Evolutionary conservation across 2,329 filamentous ascomycete genomes (phyloP).

Genomic region (Daldinia eschscholtzii): DNA sequence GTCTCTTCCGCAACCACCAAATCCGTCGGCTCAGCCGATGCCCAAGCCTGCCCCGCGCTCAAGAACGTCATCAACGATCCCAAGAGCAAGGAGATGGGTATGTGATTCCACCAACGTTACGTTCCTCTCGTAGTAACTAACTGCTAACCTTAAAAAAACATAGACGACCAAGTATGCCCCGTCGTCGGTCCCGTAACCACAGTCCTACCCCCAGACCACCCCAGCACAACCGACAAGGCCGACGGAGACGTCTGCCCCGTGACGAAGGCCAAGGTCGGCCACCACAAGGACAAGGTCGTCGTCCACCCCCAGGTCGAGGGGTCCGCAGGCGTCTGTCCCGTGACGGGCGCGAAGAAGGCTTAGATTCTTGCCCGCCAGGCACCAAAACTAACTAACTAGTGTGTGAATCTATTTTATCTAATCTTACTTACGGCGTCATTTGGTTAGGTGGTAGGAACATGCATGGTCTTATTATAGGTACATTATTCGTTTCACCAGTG

Average conservation of each 20-base stretch:
- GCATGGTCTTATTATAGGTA: background rate
- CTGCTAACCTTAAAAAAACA: conserved; percentile 13
- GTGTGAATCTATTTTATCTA: background rate
- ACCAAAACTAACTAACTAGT: background rate
- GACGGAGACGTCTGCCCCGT: conserved; percentile 56
- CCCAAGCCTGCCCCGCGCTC: conserved; percentile 56
- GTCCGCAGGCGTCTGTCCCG: conserved; percentile 55
- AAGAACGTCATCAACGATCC: conserved; percentile 53
- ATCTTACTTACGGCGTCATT: conserved; percentile 3
- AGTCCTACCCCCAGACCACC: conserved; percentile 58
- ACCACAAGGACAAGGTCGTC: conserved; percentile 58
- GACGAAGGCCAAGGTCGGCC: conserved; percentile 58
- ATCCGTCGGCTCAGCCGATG: conserved; percentile 51
- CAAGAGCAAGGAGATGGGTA: conserved; percentile 55
- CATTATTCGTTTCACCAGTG: background rate
- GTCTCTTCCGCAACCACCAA: conserved; percentile 46
- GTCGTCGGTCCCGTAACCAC: conserved; percentile 59
- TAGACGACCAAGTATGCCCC: conserved; percentile 59
- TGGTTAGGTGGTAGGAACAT: conserved; percentile 1
- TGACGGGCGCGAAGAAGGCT: conserved; percentile 52
- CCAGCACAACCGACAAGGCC: conserved; percentile 49
- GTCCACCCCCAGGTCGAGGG: conserved; percentile 54
- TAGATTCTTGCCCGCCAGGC: background rate
- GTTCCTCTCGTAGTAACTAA: background rate
- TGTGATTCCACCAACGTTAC: background rate